Conservation (phyloP, 768 basidiomycete genomes). For the Termitomyces sp. region DNA sequence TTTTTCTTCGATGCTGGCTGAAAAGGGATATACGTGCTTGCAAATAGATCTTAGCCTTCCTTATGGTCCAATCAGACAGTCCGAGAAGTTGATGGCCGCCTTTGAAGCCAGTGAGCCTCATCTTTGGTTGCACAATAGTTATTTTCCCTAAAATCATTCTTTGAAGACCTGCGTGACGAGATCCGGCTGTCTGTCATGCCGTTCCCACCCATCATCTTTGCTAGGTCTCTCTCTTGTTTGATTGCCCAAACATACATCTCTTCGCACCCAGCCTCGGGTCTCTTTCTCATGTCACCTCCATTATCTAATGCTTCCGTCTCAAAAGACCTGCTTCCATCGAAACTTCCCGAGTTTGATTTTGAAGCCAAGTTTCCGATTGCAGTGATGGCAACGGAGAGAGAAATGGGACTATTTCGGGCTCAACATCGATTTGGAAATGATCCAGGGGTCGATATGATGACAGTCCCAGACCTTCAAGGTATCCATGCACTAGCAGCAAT, state of each 20-base stretch:
- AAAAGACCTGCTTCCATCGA: conserved; percentile 26
- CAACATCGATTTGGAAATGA: conserved; percentile 39
- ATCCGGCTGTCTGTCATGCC: conserved; percentile 41
- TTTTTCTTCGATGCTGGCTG: conserved; percentile 36
- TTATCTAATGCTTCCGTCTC: conserved; percentile 33
- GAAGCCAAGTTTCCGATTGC: conserved; percentile 62
- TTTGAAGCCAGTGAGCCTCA: conserved; percentile 36
- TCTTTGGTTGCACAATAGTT: not conserved
- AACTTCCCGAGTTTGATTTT: conserved; percentile 50
- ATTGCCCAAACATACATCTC: conserved; percentile 68
- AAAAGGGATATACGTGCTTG: conserved; percentile 47
- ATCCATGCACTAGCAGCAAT: conserved; percentile 36
- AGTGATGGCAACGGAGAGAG: conserved; percentile 35
- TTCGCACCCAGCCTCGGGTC: conserved; percentile 57
- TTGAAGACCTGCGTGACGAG: conserved; percentile 37
- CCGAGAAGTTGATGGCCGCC: conserved; percentile 30
- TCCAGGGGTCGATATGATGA: conserved; percentile 33
- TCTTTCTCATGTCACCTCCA: conserved; percentile 61
- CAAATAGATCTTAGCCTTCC: conserved; percentile 36
- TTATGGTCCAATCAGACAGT: conserved; percentile 14
- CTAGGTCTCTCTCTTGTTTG: conserved; percentile 44
- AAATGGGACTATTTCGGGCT: conserved; percentile 28
- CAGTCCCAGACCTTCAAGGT: conserved; percentile 31
- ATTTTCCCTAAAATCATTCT: not conserved
- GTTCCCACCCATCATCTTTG: conserved; percentile 57